Evolutionary conservation across 2,329 filamentous ascomycete genomes (phyloP).

Genomic region (Fonsecaea erecta): DNA sequence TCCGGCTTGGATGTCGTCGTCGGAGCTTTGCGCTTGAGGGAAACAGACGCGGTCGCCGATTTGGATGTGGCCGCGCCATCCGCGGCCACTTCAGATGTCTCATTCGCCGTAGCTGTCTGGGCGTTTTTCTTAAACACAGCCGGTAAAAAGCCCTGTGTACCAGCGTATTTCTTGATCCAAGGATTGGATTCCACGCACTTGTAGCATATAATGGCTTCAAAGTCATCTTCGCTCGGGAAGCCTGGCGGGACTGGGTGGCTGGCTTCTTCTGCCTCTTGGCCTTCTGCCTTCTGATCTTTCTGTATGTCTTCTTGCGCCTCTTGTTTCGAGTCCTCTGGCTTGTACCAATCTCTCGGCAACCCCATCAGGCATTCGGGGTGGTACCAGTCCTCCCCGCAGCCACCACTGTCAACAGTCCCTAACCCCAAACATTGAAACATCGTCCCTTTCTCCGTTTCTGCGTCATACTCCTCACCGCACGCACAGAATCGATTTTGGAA

Average conservation of each 20-base stretch:
- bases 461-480: slow-evolving; percentile 85
- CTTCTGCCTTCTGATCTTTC: slow-evolving; percentile 30
- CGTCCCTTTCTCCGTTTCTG: slow-evolving; percentile 86
- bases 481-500: slow-evolving; percentile 92
- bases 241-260: slow-evolving; percentile 73
- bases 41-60: background rate
- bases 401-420: slow-evolving; percentile 76
- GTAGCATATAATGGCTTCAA: slow-evolving; percentile 90
- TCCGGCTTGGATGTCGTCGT: slow-evolving; percentile 30
- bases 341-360: slow-evolving; percentile 73
- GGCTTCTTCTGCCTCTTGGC: slow-evolving; percentile 36
- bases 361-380: slow-evolving; percentile 91
- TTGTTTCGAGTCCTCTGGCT: slow-evolving; percentile 50
- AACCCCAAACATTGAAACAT: slow-evolving; percentile 98
- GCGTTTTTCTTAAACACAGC: slow-evolving; percentile 63
- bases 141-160: slow-evolving; percentile 75
- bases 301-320: slow-evolving; percentile 41
- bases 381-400: slow-evolving; percentile 97
- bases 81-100: background rate
- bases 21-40: slow-evolving; percentile 53
- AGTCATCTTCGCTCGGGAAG: slow-evolving; percentile 87
- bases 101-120: slow-evolving; percentile 23
- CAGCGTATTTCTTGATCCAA: slow-evolving; percentile 90
- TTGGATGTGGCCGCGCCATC: background rate
- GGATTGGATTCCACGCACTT: slow-evolving; percentile 86